phyloP scores from a whole-genome alignment of 176 grass and related monocot species.

The Paspalum vaginatum region DNA sequence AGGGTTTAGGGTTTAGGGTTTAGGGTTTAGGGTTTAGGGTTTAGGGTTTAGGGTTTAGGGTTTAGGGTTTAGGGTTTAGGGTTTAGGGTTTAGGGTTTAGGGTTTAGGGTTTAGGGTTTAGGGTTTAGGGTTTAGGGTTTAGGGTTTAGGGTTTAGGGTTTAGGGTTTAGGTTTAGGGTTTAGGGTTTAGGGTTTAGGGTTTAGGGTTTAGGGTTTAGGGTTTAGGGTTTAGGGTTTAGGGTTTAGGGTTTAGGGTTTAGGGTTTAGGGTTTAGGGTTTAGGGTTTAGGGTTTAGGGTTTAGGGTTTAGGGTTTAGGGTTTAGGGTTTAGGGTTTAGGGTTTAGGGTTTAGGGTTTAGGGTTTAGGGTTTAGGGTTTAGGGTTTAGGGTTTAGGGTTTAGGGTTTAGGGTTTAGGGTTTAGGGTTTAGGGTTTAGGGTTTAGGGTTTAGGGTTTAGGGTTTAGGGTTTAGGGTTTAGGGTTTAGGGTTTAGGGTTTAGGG shows the following conservation, averaged over 20 bases:
- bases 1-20: too few species aligned
- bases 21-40: too few species aligned
- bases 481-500: too few species aligned
- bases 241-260: constrained; percentile 5
- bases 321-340: constrained; percentile 11
- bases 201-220: constrained; percentile 37
- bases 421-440: too few species aligned
- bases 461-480: too few species aligned
- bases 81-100: too few species aligned
- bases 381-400: constrained; percentile 18
- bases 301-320: constrained; percentile 35
- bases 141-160: constrained; percentile 23
- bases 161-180: constrained; percentile 32
- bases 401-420: too few species aligned
- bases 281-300: constrained; percentile 9
- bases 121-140: constrained; percentile 30
- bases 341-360: constrained; percentile 36
- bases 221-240: constrained; percentile 25
- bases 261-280: constrained; percentile 22
- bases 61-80: constrained; percentile 11
- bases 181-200: constrained; percentile 34
- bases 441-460: too few species aligned
- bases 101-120: constrained; percentile 36
- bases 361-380: constrained; percentile 25
- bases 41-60: too few species aligned